A percentile compares a stretch with the other conserved stretches of the same genome.
These are phyloP conservation scores for Suillus decipiens DNA, from an alignment of 768 basidiomycete genomes.

Conservation along the genomic window DNA sequence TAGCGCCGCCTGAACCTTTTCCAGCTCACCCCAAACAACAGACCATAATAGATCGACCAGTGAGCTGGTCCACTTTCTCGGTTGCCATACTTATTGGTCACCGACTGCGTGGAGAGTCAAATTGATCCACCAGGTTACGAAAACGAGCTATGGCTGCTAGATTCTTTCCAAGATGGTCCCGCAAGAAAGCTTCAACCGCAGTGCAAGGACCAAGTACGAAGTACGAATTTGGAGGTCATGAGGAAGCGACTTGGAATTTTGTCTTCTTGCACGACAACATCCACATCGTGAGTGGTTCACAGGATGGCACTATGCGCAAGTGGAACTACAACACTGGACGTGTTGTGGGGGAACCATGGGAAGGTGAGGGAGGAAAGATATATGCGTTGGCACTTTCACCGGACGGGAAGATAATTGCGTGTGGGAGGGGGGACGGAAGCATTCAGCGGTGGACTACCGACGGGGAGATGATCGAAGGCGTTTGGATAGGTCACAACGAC, in stretches of 20 bases:
- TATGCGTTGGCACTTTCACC: neutral
- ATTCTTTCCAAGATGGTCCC: fast-evolving
- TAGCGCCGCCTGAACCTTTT: too few relatives aligned
- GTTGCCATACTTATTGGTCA: neutral
- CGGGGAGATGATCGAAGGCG: neutral
- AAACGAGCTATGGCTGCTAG: too few relatives aligned
- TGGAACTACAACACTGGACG: neutral
- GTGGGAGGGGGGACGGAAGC: neutral
- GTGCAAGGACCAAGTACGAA: neutral
- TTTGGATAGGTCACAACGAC: neutral
- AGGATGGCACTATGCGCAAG: neutral
- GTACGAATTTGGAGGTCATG: neutral
- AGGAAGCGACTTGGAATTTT: neutral
- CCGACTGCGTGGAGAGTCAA: neutral
- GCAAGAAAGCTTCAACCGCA: neutral
- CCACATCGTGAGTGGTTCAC: neutral
- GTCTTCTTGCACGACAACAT: neutral
- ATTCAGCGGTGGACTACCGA: neutral
- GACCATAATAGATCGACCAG: neutral
- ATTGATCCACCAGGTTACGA: too few relatives aligned
- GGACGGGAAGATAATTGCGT: neutral
- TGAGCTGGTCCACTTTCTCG: neutral
- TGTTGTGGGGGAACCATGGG: neutral
- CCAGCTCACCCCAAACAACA: neutral
- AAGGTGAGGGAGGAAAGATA: neutral